Conservation (phyloP, 441 rosid genomes). For the Corymbia calophylla region DNA sequence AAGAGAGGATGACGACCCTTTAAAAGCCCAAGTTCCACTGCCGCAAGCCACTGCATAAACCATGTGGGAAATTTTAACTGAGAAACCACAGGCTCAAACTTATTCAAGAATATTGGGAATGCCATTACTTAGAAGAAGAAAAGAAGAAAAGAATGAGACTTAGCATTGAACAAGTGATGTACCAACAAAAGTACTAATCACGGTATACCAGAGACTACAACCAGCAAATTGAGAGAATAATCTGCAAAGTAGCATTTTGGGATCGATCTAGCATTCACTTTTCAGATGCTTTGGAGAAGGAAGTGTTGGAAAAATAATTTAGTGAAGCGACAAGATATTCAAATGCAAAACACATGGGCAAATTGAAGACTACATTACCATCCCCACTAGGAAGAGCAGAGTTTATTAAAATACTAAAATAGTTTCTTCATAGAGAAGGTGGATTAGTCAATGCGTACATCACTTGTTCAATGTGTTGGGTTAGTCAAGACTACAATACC, state of each 20-base stretch:
- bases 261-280: neutral
- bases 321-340: neutral
- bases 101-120: neutral
- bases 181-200: neutral
- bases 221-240: neutral
- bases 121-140: neutral
- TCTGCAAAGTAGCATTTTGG: neutral
- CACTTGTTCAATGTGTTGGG: too few relatives aligned
- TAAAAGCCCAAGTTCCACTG: constrained; percentile 93
- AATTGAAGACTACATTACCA: neutral
- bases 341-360: neutral
- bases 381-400: neutral
- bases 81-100: constrained; percentile 1
- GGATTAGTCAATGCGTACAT: too few relatives aligned
- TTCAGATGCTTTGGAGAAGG: neutral
- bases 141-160: neutral
- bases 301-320: neutral
- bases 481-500: too few relatives aligned
- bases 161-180: neutral
- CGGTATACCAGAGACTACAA: neutral
- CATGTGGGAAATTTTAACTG: constrained; percentile 12
- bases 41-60: constrained; percentile 82
- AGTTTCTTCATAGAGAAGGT: neutral
- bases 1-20: constrained; percentile 98
- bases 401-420: neutral